Percentiles rank a stretch among this genome's conserved stretches.
phyloP scores from a whole-genome alignment of 2,329 filamentous ascomycete species.

The Neurospora crassa region DNA sequence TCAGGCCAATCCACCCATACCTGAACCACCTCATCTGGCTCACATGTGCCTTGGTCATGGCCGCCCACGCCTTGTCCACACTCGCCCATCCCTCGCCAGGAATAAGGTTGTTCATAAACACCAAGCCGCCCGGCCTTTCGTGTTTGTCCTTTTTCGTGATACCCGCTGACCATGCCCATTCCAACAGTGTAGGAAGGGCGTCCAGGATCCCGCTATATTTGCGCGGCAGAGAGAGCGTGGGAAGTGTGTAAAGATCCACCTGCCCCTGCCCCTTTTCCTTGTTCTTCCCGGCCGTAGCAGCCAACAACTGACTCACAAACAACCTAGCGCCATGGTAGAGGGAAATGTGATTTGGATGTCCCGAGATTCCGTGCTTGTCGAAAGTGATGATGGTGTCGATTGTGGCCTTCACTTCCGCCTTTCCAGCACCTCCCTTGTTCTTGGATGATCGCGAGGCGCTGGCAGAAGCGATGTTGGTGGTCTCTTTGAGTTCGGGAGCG shows the following conservation, averaged over 20 bases:
- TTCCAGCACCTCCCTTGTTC: not conserved
- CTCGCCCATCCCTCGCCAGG: constrained; percentile 37
- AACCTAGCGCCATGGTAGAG: constrained; percentile 71
- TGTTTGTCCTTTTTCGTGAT: constrained; percentile 28
- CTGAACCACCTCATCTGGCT: constrained; percentile 99
- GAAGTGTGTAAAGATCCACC: constrained; percentile 78
- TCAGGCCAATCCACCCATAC: constrained; percentile 87
- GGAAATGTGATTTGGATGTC: constrained; percentile 88
- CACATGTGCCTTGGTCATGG: constrained; percentile 83
- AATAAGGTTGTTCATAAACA: constrained; percentile 50
- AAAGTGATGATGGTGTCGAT: constrained; percentile 89
- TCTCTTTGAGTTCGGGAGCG: constrained; percentile 48
- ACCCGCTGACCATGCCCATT: constrained; percentile 34
- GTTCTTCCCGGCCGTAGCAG: constrained; percentile 47
- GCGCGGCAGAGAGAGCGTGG: constrained; percentile 58
- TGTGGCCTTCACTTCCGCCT: constrained; percentile 29
- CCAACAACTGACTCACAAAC: constrained; percentile 61
- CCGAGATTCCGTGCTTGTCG: constrained; percentile 70
- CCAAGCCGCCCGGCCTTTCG: constrained; percentile 36
- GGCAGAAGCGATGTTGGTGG: constrained; percentile 19
- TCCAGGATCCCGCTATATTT: constrained; percentile 81
- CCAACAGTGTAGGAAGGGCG: constrained; percentile 56
- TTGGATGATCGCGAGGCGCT: constrained; percentile 5
- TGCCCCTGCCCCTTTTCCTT: not conserved
- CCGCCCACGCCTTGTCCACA: constrained; percentile 55